Evolutionary conservation across 371 early-diverging fungal genomes (phyloP).

Genomic region (Nematocida major): DNA sequence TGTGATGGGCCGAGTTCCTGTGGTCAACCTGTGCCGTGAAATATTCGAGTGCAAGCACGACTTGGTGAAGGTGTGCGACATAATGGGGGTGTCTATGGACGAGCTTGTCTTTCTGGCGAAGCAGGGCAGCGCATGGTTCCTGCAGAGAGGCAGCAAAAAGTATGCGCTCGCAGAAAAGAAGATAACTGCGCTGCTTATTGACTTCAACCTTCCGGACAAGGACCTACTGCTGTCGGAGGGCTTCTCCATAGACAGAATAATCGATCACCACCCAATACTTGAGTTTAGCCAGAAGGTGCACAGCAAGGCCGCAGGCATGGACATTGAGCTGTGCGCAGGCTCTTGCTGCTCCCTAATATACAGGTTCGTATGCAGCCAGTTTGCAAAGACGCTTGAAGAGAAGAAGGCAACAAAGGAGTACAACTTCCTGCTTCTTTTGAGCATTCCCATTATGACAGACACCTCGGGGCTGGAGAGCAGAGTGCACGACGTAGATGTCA

Average conservation of each 20-base stretch:
- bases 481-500: constrained; percentile 20
- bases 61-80: constrained; percentile 49
- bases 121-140: neutral
- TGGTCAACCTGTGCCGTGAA: constrained; percentile 61
- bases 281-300: constrained; percentile 3
- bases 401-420: neutral
- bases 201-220: constrained; percentile 34
- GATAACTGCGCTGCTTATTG: neutral
- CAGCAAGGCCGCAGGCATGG: neutral
- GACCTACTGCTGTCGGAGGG: neutral
- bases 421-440: constrained; percentile 13
- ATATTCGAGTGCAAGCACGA: constrained; percentile 62
- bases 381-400: neutral
- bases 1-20: constrained; percentile 55
- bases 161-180: neutral
- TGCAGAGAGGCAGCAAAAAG: constrained; percentile 1
- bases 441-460: constrained; percentile 37
- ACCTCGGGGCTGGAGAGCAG: neutral
- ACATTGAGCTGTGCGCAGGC: constrained; percentile 29
- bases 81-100: constrained; percentile 50
- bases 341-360: constrained; percentile 42
- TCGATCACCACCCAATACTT: constrained; percentile 39
- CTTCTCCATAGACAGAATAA: constrained; percentile 19
- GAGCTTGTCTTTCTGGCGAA: constrained; percentile 61
- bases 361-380: neutral